A percentile compares a stretch with the other conserved stretches of the same genome.
Conservation (phyloP, 2,329 filamentous ascomycete genomes). For the Dactylellina leptospora region DNA sequence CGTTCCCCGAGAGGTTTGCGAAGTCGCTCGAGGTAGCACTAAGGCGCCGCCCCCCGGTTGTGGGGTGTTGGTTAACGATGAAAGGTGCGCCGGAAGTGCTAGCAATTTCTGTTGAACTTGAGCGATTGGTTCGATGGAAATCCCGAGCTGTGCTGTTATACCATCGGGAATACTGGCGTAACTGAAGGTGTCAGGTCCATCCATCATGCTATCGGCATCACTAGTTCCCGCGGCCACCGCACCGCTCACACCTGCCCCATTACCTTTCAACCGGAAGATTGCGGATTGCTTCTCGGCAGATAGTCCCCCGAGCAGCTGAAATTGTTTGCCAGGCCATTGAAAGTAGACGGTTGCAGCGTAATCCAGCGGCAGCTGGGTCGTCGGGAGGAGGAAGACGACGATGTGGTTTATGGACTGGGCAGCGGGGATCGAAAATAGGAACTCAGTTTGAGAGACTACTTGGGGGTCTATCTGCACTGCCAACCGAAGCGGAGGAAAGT, state of each 20-base stretch:
- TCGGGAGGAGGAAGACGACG: slow-evolving; percentile 87
- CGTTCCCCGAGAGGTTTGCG: slow-evolving; percentile 53
- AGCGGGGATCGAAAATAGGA: slow-evolving; percentile 69
- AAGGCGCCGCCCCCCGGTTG: slow-evolving; percentile 51
- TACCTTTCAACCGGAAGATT: slow-evolving; percentile 76
- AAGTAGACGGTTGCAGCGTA: slow-evolving; percentile 92
- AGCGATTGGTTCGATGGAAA: slow-evolving; percentile 79
- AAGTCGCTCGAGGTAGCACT: slow-evolving; percentile 44
- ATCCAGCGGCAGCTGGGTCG: slow-evolving; percentile 73
- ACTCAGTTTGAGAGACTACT: slow-evolving; percentile 67
- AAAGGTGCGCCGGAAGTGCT: slow-evolving; percentile 65
- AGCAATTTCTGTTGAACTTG: slow-evolving; percentile 76
- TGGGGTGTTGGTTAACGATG: slow-evolving; percentile 54
- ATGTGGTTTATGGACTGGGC: slow-evolving; percentile 73
- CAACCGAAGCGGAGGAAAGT: background rate
- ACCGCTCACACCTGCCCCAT: slow-evolving; percentile 57
- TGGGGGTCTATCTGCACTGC: slow-evolving; percentile 67
- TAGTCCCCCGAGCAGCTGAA: slow-evolving; percentile 87
- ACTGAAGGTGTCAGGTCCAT: slow-evolving; percentile 59
- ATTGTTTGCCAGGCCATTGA: slow-evolving; percentile 72
- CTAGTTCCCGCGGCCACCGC: slow-evolving; percentile 25
- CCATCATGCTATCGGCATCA: slow-evolving; percentile 63
- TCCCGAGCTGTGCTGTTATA: slow-evolving; percentile 68
- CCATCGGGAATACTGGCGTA: slow-evolving; percentile 25
- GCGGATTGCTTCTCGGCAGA: slow-evolving; percentile 90